Conservation (phyloP, 768 basidiomycete species). For the Tricholoma sp. region DNA sequence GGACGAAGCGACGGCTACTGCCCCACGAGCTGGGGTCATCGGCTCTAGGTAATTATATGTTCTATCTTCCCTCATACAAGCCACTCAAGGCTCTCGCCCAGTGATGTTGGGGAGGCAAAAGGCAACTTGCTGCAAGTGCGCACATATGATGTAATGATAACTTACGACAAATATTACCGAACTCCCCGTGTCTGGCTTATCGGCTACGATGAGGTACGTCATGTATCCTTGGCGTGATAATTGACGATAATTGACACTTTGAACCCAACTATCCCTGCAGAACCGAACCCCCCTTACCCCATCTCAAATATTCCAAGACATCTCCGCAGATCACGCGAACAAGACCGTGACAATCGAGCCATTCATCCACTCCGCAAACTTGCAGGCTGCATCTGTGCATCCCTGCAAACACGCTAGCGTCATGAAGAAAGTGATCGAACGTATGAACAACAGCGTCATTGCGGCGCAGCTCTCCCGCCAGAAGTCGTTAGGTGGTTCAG, state of each 20-base stretch:
- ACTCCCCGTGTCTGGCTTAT: slow-evolving; percentile 97
- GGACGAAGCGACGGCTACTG: slow-evolving; percentile 79
- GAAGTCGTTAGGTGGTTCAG: slow-evolving; percentile 30
- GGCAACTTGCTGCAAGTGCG: slow-evolving; percentile 90
- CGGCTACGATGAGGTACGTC: slow-evolving; percentile 88
- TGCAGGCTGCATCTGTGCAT: slow-evolving; percentile 91
- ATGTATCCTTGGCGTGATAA: neutral
- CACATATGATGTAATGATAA: slow-evolving; percentile 99
- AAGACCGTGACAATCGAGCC: slow-evolving; percentile 99
- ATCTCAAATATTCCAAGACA: slow-evolving; percentile 92
- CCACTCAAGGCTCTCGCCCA: slow-evolving; percentile 18
- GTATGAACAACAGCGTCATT: slow-evolving; percentile 89
- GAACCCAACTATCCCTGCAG: slow-evolving; percentile 31
- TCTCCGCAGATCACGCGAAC: slow-evolving; percentile 94
- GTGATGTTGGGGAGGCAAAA: slow-evolving; percentile 61
- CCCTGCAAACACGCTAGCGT: slow-evolving; percentile 98
- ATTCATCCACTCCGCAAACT: slow-evolving; percentile 87
- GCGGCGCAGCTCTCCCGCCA: slow-evolving; percentile 75
- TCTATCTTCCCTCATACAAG: neutral
- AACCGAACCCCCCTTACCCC: slow-evolving; percentile 86
- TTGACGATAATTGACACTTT: neutral
- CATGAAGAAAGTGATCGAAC: slow-evolving; percentile 99
- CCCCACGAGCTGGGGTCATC: slow-evolving; percentile 38
- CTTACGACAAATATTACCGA: slow-evolving; percentile 99
- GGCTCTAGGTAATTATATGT: slow-evolving; percentile 44